Evolutionary conservation across 768 basidiomycete genomes (phyloP).

Genomic region (Phaeotremella fagi): DNA sequence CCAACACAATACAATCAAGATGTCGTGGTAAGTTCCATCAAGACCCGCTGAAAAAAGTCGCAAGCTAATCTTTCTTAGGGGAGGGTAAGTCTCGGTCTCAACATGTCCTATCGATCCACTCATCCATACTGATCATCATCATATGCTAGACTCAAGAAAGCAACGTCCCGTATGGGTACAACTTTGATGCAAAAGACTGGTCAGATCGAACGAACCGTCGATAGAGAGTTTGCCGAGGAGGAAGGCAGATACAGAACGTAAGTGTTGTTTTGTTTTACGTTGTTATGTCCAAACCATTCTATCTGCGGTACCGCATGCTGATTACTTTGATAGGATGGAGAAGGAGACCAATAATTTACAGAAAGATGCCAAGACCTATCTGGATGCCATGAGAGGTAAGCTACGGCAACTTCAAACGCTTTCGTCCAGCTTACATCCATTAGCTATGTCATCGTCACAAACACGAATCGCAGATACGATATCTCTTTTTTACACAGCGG

Average conservation of each 20-base stretch:
- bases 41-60: neutral
- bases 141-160: slow-evolving; percentile 85
- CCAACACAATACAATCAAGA: slow-evolving; percentile 1
- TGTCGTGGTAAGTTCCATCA: neutral
- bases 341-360: slow-evolving; percentile 91
- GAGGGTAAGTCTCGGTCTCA: slow-evolving; percentile 15
- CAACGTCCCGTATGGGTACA: slow-evolving; percentile 83
- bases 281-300: too few species aligned
- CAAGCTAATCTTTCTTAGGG: slow-evolving; percentile 1
- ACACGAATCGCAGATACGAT: slow-evolving; percentile 87
- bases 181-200: slow-evolving; percentile 97
- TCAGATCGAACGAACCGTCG: slow-evolving; percentile 92
- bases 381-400: slow-evolving; percentile 88
- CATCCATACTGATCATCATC: too few species aligned
- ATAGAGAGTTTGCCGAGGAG: slow-evolving; percentile 87
- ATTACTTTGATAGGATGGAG: slow-evolving; percentile 73
- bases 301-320: too few species aligned
- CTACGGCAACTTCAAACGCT: slow-evolving; percentile 11
- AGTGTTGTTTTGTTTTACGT: slow-evolving; percentile 39
- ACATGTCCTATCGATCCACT: too few species aligned
- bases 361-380: slow-evolving; percentile 90
- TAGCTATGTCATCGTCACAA: slow-evolving; percentile 93
- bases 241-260: slow-evolving; percentile 85
- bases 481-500: slow-evolving; percentile 71
- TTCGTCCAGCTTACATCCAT: neutral